Conservation (phyloP, 1,284 basidiomycete genomes). For the Acaromyces ingoldii region DNA sequence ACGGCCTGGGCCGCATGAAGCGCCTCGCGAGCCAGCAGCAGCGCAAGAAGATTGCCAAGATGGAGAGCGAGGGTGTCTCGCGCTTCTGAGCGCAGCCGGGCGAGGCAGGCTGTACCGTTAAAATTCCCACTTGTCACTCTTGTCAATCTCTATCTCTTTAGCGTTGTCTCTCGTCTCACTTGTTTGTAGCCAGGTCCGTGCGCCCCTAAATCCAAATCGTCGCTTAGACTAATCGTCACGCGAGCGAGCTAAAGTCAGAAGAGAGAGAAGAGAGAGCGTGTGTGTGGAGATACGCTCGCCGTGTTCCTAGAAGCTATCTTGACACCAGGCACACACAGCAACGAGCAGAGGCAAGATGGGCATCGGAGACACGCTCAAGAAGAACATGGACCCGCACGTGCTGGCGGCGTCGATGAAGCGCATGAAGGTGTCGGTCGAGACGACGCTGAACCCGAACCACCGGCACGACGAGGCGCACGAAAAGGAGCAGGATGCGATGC, state of each 20-base stretch:
- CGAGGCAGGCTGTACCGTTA: background rate
- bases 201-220: too few species aligned
- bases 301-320: background rate
- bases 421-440: conserved; percentile 6
- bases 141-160: background rate
- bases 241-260: background rate
- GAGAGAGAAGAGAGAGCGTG: background rate
- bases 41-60: conserved; percentile 31
- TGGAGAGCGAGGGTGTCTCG: conserved; percentile 43
- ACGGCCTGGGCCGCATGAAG: conserved; percentile 14
- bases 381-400: conserved; percentile 14
- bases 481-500: conserved; percentile 62
- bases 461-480: conserved; percentile 67
- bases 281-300: background rate
- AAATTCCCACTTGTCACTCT: background rate
- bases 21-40: conserved; percentile 12
- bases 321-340: background rate
- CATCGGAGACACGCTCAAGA: conserved; percentile 14
- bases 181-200: too few species aligned
- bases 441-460: conserved; percentile 54
- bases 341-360: conserved; percentile 16
- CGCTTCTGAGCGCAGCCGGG: conserved; percentile 32
- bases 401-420: conserved; percentile 10
- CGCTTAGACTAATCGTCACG: background rate
- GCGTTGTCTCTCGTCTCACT: background rate